These are phyloP conservation scores for Pulveroboletus sp. DNA, from an alignment of 768 basidiomycete species.

Conservation along the genomic window DNA sequence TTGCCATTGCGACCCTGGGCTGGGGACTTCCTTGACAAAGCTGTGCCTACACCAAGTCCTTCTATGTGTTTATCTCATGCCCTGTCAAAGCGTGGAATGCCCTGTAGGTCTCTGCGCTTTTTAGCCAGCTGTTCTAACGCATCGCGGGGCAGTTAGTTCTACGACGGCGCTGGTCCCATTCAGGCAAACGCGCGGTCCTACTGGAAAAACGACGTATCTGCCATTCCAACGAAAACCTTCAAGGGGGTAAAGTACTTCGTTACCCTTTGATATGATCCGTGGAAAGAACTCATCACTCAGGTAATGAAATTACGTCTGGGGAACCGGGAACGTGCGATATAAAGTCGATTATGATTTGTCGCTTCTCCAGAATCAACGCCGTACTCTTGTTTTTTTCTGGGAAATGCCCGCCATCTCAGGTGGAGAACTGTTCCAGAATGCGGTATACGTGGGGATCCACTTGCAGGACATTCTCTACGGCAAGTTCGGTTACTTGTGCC, in stretches of 20 bases:
- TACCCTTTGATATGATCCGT: too few species aligned
- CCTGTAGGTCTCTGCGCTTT: not conserved
- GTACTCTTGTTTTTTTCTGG: not conserved
- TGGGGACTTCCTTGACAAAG: not conserved
- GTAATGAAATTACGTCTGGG: not conserved
- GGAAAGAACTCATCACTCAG: not conserved
- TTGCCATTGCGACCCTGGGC: not conserved
- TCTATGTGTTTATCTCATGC: not conserved
- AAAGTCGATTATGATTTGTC: not conserved
- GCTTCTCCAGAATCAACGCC: not conserved
- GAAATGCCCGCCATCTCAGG: not conserved
- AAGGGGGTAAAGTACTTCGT: too few species aligned
- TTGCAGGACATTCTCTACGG: slow-evolving; percentile 18
- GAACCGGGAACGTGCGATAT: not conserved
- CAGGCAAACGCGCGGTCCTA: too few species aligned
- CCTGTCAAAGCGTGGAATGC: not conserved
- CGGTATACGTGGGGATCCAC: slow-evolving; percentile 12
- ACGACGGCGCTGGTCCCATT: too few species aligned
- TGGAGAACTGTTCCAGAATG: slow-evolving; percentile 3
- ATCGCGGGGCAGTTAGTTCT: too few species aligned
- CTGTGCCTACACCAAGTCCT: not conserved
- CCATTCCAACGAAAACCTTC: too few species aligned
- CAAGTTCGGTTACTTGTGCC: not conserved
- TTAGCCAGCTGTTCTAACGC: not conserved
- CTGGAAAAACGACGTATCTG: too few species aligned